These are phyloP conservation scores for Neurospora sp. DNA, from an alignment of 495 filamentous ascomycete genomes.

Conservation along the genomic window DNA sequence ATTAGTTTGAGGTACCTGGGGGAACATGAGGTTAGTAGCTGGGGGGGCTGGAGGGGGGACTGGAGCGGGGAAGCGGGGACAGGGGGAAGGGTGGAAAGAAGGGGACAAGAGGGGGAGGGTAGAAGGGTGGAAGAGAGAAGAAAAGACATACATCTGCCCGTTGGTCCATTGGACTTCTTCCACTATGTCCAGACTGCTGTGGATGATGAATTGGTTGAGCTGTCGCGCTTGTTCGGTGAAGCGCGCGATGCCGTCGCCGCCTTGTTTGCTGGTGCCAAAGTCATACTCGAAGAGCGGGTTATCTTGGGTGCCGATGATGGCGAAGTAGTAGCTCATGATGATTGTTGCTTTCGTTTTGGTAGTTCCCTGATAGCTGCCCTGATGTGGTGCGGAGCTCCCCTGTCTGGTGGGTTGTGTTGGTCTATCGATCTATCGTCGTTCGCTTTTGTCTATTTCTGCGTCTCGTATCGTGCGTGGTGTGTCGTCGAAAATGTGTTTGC, in stretches of 20 bases:
- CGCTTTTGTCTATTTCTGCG: neutral
- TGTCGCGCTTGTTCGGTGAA: slow-evolving; percentile 79
- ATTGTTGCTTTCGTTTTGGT: neutral
- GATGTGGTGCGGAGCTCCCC: neutral
- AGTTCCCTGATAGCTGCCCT: no score
- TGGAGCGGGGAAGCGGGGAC: no score
- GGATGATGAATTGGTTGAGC: slow-evolving; percentile 96
- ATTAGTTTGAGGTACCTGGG: slow-evolving; percentile 87
- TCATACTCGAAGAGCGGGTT: slow-evolving; percentile 92
- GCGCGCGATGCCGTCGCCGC: slow-evolving; percentile 81
- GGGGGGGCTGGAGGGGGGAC: no score
- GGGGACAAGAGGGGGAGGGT: neutral
- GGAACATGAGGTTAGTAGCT: neutral
- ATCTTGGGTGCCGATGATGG: slow-evolving; percentile 86
- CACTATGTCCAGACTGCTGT: slow-evolving; percentile 83
- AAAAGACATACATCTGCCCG: slow-evolving; percentile 56
- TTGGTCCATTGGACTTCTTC: slow-evolving; percentile 90
- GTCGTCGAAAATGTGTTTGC: neutral
- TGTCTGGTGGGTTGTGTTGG: neutral
- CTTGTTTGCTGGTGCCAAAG: slow-evolving; percentile 89
- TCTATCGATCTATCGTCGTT: neutral
- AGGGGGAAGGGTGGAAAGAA: no score
- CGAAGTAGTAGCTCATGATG: slow-evolving; percentile 91
- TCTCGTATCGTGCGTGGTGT: neutral
- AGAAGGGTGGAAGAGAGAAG: neutral